Evolutionary conservation across 1,284 basidiomycete species (phyloP), one percentile per base, ranked within the genome.

Genomic region (Somion occarium): DNA sequence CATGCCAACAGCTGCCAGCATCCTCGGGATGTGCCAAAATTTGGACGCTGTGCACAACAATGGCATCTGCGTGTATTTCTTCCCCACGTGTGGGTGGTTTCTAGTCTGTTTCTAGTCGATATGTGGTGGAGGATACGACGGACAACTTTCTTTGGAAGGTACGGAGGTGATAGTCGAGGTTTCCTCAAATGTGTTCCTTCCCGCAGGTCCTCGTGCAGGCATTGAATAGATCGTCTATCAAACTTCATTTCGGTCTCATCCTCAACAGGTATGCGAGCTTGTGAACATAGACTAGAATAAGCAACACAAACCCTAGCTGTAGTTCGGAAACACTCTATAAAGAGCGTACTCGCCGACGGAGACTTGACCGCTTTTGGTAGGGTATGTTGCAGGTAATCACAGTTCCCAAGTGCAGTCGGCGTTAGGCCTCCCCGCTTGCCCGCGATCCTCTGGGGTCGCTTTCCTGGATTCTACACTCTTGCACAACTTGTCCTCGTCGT

Each of bases 391-490:
- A 43, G 47, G 43, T 20, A 42, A 50, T 54, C 53, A 54, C 53
- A 47, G 22, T 38, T 34, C 30, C 30, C 30, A n/a, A n/a, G n/a
- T n/a, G 7, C 39, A 22, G 7, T 42, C 39, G 39, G n/a, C 39
- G 39, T 18, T 42, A n/a, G 22, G 23, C n/a, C 19, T 22, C 44
- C 22, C 52, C 45, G 54, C 42, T 51, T 55, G 44, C 44, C 19
- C 48, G 57, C 49, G 52, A 34, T 34, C 30, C 30, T 34, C 30
- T 53, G 53, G 58, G 53, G 55, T 55, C 57, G 55, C 53, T 53
- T 55, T 57, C 56, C 56, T 58, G 63, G 55, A 54, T 58, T 45
- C 56, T 55, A 7, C 7, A n/a, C n/a, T n/a, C n/a, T n/a, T n/a
- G n/a, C n/a, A n/a, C n/a, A n/a, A n/a, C n/a, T 55, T 50, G 46